Percentiles rank a stretch among this genome's conserved stretches.
These are phyloP conservation scores for Moniliella sp. DNA, from an alignment of 1,284 basidiomycete genomes.

Conservation along the genomic window DNA sequence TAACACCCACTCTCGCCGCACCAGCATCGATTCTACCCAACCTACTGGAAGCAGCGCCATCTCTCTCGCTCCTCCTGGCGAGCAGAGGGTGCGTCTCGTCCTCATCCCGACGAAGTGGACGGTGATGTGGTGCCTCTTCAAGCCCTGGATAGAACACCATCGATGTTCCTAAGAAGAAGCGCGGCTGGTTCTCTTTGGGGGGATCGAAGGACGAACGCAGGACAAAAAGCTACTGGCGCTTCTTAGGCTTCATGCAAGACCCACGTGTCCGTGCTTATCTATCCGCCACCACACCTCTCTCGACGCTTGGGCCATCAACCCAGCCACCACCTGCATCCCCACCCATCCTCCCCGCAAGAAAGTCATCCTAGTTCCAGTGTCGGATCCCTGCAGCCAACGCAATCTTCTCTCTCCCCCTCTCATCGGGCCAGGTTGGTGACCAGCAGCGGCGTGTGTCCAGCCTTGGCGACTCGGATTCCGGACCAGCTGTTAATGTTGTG, in stretches of 20 bases:
- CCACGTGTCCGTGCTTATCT: slow-evolving; percentile 16
- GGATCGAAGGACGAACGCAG: slow-evolving; percentile 13
- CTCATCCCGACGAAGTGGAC: slow-evolving; percentile 15
- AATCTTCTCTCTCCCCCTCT: too few species aligned
- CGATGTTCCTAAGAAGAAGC: slow-evolving; percentile 4
- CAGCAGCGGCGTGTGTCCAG: too few species aligned
- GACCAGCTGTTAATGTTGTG: too few species aligned
- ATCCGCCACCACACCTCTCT: slow-evolving; percentile 13
- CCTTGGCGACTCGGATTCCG: too few species aligned
- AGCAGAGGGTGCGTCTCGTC: slow-evolving; percentile 8
- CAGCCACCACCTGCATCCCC: too few species aligned
- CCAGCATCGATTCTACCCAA: too few species aligned
- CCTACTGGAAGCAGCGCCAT: slow-evolving; percentile 2
- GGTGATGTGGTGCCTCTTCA: slow-evolving; percentile 34
- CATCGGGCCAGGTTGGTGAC: too few species aligned
- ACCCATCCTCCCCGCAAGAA: too few species aligned
- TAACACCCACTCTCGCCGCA: too few species aligned
- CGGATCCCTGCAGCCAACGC: too few species aligned
- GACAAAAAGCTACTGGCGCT: slow-evolving; percentile 34
- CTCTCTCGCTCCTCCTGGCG: slow-evolving; percentile 8
- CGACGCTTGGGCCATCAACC: too few species aligned
- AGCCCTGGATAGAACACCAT: slow-evolving; percentile 9
- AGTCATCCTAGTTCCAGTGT: too few species aligned
- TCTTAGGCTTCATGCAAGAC: slow-evolving; percentile 30
- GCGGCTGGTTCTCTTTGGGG: slow-evolving; percentile 14